These are phyloP conservation scores for Metschnikowia vanudenii DNA, from an alignment of 805 yeast genomes.

Conservation along the genomic window DNA sequence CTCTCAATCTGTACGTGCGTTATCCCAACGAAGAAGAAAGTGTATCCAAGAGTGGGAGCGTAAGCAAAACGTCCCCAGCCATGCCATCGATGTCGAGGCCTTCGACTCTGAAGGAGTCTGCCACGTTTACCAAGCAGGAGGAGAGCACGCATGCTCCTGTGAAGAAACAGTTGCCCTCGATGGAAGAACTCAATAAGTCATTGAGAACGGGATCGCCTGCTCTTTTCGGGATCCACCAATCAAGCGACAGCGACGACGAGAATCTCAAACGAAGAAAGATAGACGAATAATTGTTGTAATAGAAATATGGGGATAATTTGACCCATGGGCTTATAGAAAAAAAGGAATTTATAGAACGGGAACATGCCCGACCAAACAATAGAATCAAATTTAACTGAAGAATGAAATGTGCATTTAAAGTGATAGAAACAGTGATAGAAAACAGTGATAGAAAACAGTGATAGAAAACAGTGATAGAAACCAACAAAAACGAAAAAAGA, in stretches of 20 bases:
- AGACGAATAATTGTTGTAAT: conserved; percentile 6
- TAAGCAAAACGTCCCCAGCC: not conserved
- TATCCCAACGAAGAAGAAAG: not conserved
- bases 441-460: too few relatives aligned
- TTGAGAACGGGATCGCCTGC: conserved; percentile 20
- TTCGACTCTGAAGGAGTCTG: not conserved
- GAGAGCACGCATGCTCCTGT: not conserved
- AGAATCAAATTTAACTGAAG: too few relatives aligned
- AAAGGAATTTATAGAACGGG: not conserved
- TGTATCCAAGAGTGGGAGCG: not conserved
- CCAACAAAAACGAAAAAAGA: too few relatives aligned
- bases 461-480: too few relatives aligned
- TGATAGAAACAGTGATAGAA: too few relatives aligned
- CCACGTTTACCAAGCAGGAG: not conserved
- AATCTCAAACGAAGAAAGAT: conserved; percentile 15
- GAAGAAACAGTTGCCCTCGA: conserved; percentile 33
- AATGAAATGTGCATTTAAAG: too few relatives aligned
- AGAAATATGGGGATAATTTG: too few relatives aligned
- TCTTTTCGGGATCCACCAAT: conserved; percentile 2
- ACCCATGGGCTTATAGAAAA: not conserved
- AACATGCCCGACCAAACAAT: not conserved
- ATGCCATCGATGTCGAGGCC: not conserved
- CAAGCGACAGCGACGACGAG: conserved; percentile 10
- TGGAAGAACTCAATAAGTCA: conserved; percentile 36
- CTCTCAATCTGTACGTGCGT: conserved; percentile 7